Evolutionary conservation across 129 eudicot genomes (phyloP).

Genomic region (Flaveria robusta): DNA sequence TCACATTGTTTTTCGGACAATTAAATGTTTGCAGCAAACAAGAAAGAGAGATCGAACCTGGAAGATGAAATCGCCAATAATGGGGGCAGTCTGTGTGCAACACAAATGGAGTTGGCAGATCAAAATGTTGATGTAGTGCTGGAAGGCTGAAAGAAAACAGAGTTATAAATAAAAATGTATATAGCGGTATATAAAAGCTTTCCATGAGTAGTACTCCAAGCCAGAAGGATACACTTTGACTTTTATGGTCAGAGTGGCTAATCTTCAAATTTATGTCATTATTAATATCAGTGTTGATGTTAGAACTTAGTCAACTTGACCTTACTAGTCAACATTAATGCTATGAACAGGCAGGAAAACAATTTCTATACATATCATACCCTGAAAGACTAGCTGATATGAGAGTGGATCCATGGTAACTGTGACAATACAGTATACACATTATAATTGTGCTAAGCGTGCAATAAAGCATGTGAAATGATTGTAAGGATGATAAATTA

Average conservation of each 20-base stretch:
- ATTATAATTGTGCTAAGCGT: background rate
- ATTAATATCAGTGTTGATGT: slow-evolving; percentile 1
- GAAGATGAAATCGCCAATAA: slow-evolving; percentile 90
- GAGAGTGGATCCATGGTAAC: slow-evolving; percentile 95
- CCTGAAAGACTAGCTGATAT: slow-evolving; percentile 94
- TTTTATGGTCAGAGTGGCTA: slow-evolving; percentile 26
- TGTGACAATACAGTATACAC: slow-evolving; percentile 38
- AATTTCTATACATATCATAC: slow-evolving; percentile 39
- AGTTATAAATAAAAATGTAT: background rate
- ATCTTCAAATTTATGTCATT: background rate
- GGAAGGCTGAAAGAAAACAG: slow-evolving; percentile 58
- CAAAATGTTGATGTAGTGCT: slow-evolving; percentile 91
- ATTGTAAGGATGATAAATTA: slow-evolving; percentile 34
- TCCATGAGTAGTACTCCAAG: background rate
- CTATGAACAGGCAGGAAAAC: background rate
- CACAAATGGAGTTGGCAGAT: slow-evolving; percentile 87
- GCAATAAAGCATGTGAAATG: background rate
- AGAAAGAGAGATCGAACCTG: slow-evolving; percentile 47
- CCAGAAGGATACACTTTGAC: slow-evolving; percentile 9
- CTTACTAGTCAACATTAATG: slow-evolving; percentile 6
- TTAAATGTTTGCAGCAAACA: background rate
- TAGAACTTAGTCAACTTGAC: slow-evolving; percentile 19
- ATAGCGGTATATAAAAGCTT: background rate
- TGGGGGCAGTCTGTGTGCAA: slow-evolving; percentile 97
- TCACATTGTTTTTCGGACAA: slow-evolving; percentile 13